Evolutionary conservation across 2,329 filamentous ascomycete species (phyloP).

Genomic region (Aspergillus udagawae): DNA sequence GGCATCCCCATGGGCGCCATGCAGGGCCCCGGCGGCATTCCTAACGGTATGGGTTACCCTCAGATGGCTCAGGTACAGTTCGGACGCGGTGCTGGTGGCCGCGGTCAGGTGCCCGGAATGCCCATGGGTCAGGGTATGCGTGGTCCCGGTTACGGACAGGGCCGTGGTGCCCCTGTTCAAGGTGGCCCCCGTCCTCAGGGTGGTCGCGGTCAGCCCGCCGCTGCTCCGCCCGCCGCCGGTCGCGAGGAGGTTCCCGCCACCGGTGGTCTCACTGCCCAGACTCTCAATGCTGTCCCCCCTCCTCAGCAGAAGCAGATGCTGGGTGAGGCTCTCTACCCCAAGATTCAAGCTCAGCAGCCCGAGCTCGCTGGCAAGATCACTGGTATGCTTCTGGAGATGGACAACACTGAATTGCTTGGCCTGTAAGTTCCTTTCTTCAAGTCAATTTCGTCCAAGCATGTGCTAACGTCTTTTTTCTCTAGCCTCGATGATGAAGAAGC

Average conservation of each 20-base stretch:
- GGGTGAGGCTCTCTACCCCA: slow-evolving; percentile 96
- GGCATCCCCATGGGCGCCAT: slow-evolving; percentile 58
- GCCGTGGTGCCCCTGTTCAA: slow-evolving; percentile 41
- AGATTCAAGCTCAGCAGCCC: slow-evolving; percentile 91
- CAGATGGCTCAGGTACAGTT: slow-evolving; percentile 77
- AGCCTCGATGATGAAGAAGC: slow-evolving; percentile 87
- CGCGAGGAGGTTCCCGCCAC: slow-evolving; percentile 34
- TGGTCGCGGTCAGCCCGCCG: slow-evolving; percentile 40
- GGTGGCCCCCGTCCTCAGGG: slow-evolving; percentile 37
- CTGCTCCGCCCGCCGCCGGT: slow-evolving; percentile 29
- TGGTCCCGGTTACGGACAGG: slow-evolving; percentile 43
- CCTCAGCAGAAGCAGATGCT: slow-evolving; percentile 97
- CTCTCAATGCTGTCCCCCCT: slow-evolving; percentile 53
- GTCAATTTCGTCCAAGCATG: not conserved
- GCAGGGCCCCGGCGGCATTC: slow-evolving; percentile 63
- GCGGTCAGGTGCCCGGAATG: slow-evolving; percentile 65
- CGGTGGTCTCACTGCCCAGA: slow-evolving; percentile 47
- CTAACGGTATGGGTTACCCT: slow-evolving; percentile 75
- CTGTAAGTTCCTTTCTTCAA: slow-evolving; percentile 64
- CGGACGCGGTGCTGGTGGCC: slow-evolving; percentile 64
- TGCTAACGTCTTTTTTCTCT: slow-evolving; percentile 11
- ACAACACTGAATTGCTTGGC: slow-evolving; percentile 87
- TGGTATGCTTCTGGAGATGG: slow-evolving; percentile 99
- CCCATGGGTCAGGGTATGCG: slow-evolving; percentile 58
- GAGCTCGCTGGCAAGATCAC: slow-evolving; percentile 99